A percentile compares a stretch with the other conserved stretches of the same genome.
phyloP scores from a whole-genome alignment of 805 yeast species.

The Wickerhamomyces xylosicus region DNA sequence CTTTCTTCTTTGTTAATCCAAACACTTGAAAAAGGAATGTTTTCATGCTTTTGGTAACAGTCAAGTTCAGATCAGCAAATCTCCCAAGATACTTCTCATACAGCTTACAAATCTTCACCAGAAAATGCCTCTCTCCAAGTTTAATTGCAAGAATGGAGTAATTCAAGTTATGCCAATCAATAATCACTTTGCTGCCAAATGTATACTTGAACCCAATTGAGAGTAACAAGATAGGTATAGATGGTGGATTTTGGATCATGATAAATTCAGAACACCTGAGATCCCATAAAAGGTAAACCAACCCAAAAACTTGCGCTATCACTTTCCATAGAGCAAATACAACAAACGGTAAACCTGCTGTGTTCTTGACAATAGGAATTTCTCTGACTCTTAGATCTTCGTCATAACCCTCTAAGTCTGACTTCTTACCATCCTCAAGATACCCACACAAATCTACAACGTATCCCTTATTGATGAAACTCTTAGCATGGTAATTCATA shows the following conservation, averaged over 20 bases:
- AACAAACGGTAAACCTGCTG: constrained; percentile 35
- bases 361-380: constrained; percentile 31
- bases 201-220: constrained; percentile 43
- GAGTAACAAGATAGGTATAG: constrained; percentile 69
- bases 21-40: constrained; percentile 46
- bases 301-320: constrained; percentile 36
- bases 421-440: constrained; percentile 44
- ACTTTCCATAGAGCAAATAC: constrained; percentile 53
- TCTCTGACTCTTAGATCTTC: constrained; percentile 40
- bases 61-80: constrained; percentile 60
- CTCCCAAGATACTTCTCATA: constrained; percentile 59
- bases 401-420: constrained; percentile 35
- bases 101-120: constrained; percentile 45
- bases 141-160: constrained; percentile 70
- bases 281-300: constrained; percentile 38
- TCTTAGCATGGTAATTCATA: constrained; percentile 81
- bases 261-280: constrained; percentile 57
- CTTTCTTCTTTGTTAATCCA: constrained; percentile 34
- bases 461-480: constrained; percentile 60
- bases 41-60: constrained; percentile 75
- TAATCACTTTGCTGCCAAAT: constrained; percentile 50
- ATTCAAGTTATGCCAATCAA: constrained; percentile 97
- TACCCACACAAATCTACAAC: constrained; percentile 83
- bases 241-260: constrained; percentile 87
- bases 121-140: constrained; percentile 39